A percentile compares a stretch with the other conserved stretches of the same genome.
Evolutionary conservation across 306 rosid genomes (phyloP).

Genomic region (Datisca glomerata): DNA sequence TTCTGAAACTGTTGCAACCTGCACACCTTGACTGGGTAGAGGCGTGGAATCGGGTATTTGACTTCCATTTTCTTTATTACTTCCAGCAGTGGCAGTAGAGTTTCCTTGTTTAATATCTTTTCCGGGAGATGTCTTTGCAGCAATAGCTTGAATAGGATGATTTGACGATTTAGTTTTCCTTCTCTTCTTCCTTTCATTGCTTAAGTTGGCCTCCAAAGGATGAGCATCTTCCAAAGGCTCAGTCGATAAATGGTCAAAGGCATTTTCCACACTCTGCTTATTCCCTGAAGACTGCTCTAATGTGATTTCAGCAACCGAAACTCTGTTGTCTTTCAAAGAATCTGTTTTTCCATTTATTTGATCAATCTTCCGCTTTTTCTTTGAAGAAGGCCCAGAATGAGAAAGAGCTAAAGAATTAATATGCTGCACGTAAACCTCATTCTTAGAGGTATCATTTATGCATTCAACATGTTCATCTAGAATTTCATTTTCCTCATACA

Average conservation of each 20-base stretch:
- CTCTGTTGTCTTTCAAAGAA: slow-evolving; percentile 14
- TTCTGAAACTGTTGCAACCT: slow-evolving; percentile 18
- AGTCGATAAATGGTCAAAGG: slow-evolving; percentile 15
- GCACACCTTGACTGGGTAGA: slow-evolving; percentile 17
- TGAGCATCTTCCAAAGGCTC: slow-evolving; percentile 20
- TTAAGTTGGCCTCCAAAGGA: slow-evolving; percentile 12
- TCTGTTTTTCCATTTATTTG: slow-evolving; percentile 8
- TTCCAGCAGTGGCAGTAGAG: slow-evolving; percentile 6
- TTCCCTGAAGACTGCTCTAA: slow-evolving; percentile 21
- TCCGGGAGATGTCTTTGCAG: slow-evolving; percentile 23
- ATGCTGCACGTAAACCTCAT: slow-evolving; percentile 9
- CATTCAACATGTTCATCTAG: slow-evolving; percentile 13
- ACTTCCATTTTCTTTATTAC: slow-evolving; percentile 6
- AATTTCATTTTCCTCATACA: slow-evolving; percentile 22
- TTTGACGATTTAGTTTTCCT: slow-evolving; percentile 22
- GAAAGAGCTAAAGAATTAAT: slow-evolving; percentile 20
- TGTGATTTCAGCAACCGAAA: slow-evolving; percentile 16
- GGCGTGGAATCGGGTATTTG: slow-evolving; percentile 10
- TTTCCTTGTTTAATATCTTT: slow-evolving; percentile 23
- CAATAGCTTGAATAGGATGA: slow-evolving; percentile 10
- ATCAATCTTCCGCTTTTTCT: slow-evolving; percentile 23
- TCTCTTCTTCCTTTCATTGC: slow-evolving; percentile 10
- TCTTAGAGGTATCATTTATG: slow-evolving; percentile 10
- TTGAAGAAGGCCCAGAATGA: slow-evolving; percentile 14
- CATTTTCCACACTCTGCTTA: slow-evolving; percentile 21